Base-by-base conservation (phyloP, 805 yeast genomes). In the Candida loeiensis region DNA sequence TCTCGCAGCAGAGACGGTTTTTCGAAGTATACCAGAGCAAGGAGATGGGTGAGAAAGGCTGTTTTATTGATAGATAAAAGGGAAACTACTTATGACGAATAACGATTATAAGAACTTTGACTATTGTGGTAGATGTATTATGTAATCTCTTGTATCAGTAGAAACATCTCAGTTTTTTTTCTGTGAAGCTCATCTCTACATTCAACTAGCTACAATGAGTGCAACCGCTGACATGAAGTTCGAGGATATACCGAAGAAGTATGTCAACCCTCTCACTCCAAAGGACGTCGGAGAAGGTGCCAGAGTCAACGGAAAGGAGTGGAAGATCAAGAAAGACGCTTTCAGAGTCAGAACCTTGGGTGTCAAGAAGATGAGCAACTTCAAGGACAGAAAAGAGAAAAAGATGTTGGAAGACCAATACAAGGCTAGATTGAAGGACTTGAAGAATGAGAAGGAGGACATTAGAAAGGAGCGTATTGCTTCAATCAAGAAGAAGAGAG, bases 381-480 rank as follows among this genome's bases (percentile, higher is more conserved):
- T 86, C 84, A 78, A 75, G 26, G 69, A 75, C 51, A 81, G 85
- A 54, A 76, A 80, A 50, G 79, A 78, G 50, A 81, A 82, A 53
- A 74, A 82, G 54, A 63, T 75, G 33, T 79, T 80, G 53, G 85
- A 83, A 39, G 69, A 76, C 37, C 84, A 81, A 49, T 68, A 77
- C 51, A 87, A 84, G 58, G 79, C 76, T 34, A 82, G 82, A 55
- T 61, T 90, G 42, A 75, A 76, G 56, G 87, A 77, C 44, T 62
- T 91, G 55, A 85, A 85, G 62, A 83, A 81, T 20, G 97, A 88
- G 50, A 88, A 89, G 61, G 80, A 76, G 49, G 70, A 71, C 13
- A 79, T 66, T 41, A 79, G 73, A 53, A 69, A 74, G 47, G 73
- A 65, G 18, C 73, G 74, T 47, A 64, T 80, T 34, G 75, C 74